Evolutionary conservation across 1,284 basidiomycete species (phyloP).

Genomic region (Trichosporon sp.): DNA sequence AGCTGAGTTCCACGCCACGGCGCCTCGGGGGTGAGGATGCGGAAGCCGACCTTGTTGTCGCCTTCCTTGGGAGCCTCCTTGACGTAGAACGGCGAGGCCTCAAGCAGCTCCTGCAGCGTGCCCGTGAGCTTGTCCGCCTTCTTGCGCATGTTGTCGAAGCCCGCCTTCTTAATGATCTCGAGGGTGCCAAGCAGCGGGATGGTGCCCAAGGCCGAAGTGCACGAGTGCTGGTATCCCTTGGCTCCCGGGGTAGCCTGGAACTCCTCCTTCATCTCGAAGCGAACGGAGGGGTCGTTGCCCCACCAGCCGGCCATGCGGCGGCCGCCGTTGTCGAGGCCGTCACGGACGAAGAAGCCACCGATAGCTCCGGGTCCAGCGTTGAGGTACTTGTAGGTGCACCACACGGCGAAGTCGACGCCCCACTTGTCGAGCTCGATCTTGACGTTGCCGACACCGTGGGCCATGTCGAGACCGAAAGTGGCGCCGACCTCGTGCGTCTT

Average conservation of each 20-base stretch:
- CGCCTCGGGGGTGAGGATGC: conserved; percentile 79
- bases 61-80: conserved; percentile 42
- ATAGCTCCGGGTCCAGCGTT: conserved; percentile 95
- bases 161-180: conserved; percentile 75
- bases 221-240: conserved; percentile 93
- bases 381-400: conserved; percentile 98
- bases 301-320: conserved; percentile 92
- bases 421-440: conserved; percentile 86
- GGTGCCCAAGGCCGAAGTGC: conserved; percentile 79
- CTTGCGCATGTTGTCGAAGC: conserved; percentile 68
- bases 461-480: conserved; percentile 92
- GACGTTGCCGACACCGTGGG: conserved; percentile 93
- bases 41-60: conserved; percentile 63
- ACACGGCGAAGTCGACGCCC: conserved; percentile 94
- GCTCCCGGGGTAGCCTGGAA: conserved; percentile 87
- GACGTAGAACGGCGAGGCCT: conserved; percentile 65
- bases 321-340: conserved; percentile 51
- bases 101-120: conserved; percentile 68
- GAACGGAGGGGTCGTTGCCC: conserved; percentile 84
- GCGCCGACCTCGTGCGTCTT: conserved; percentile 80
- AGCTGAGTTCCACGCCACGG: conserved; percentile 78
- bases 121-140: conserved; percentile 73
- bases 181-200: conserved; percentile 79
- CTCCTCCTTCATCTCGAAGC: conserved; percentile 84
- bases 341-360: conserved; percentile 65